Evolutionary conservation across 352 stramenopile species (phyloP), one percentile per base, ranked within the genome.

Genomic region (Phytophthora boehmeriae): DNA sequence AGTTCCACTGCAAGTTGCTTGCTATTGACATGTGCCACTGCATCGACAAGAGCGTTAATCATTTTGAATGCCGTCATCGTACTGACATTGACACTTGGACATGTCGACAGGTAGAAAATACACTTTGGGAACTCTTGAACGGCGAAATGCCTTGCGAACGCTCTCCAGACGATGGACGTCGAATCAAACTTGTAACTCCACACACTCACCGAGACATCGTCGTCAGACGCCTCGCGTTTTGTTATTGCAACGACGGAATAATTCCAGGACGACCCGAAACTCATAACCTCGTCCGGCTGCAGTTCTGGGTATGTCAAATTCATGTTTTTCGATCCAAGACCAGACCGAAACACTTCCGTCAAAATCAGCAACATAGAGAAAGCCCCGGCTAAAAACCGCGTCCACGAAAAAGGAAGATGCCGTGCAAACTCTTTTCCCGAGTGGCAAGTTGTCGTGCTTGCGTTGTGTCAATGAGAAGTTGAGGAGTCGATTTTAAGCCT

Each of bases 171-270:
- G 35, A 69, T 51, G 0, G 65, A 73, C 23, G 59, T 69, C 8
- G 59, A 66, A 25, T 73, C 59, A n/a, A 63, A 69, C 38, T 73
- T 73, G 65, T 73, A 73, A 54, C 42, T 66, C 65, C 65, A 69
- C 1, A 73, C 28, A 2, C 60, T 48, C 1, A 36, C 42, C 2
- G 52, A 66, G 1, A n/a, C 6, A 17, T 43, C 54, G 5, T 25
- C 8, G 20, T 36, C 20, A 8, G 5, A 27, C 6, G 56, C 41
- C 8, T 64, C 45, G 6, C 22, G 8, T 35, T 49, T 62, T 5
- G 19, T 54, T 17, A 50, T 8, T 14, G 48, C 32, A 17, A 54
- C 41, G 19, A 62, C 43, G 2, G 44, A 54, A 47, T 62, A 62
- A 25, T 54, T 62, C 54, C 54, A 62, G 4, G 54, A 50, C 6